These are phyloP conservation scores for Tilletia caries DNA, from an alignment of 1,284 basidiomycete species.

Conservation along the genomic window DNA sequence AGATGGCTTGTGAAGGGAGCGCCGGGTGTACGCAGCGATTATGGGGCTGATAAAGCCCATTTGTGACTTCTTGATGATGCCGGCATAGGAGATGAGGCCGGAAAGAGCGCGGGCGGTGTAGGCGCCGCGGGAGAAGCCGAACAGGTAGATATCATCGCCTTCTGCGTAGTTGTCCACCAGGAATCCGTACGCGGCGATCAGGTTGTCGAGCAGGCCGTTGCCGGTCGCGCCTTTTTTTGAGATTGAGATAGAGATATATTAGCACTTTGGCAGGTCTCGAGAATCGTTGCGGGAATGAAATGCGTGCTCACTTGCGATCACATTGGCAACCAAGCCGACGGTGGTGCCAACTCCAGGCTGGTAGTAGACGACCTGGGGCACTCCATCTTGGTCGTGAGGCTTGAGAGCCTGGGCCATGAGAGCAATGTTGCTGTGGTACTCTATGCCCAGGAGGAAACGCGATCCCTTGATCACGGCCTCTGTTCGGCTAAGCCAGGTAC, in stretches of 20 bases:
- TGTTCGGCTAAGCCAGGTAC: constrained; percentile 30
- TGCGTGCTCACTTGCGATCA: neutral
- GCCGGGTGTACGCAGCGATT: neutral
- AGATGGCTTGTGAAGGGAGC: neutral
- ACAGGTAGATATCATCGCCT: constrained; percentile 16
- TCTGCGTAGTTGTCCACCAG: constrained; percentile 11
- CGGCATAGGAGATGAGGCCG: constrained; percentile 60
- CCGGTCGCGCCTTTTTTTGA: constrained; percentile 21
- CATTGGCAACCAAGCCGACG: neutral
- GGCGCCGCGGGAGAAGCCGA: constrained; percentile 15
- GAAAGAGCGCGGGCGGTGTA: constrained; percentile 47
- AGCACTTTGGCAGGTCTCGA: too few relatives aligned
- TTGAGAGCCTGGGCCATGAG: constrained; percentile 5
- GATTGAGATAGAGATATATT: too few relatives aligned
- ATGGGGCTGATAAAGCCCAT: constrained; percentile 4
- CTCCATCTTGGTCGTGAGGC: neutral
- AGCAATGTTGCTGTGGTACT: neutral
- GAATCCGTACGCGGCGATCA: neutral
- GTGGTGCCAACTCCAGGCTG: neutral
- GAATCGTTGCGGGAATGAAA: too few relatives aligned
- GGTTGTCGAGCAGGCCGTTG: constrained; percentile 10
- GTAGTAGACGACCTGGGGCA: neutral
- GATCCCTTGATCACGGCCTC: neutral
- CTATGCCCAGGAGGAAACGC: neutral
- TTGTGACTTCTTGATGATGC: constrained; percentile 6